These are phyloP conservation scores for Arthroderma sp. DNA, from an alignment of 2,329 filamentous ascomycete genomes.

Conservation along the genomic window DNA sequence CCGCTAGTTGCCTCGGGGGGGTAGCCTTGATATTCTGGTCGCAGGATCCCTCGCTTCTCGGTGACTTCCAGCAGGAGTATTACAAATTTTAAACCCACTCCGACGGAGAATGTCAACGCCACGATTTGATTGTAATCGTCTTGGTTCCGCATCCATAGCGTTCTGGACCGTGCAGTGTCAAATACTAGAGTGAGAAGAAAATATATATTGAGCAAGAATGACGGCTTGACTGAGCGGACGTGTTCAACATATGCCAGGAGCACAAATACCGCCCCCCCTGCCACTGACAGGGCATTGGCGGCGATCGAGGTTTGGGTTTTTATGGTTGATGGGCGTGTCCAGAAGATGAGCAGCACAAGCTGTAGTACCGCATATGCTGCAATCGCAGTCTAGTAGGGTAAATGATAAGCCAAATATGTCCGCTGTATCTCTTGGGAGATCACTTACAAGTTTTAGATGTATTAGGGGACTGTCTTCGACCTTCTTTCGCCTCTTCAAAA, in stretches of 20 bases:
- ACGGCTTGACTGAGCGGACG: slow-evolving; percentile 32
- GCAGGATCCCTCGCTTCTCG: slow-evolving; percentile 32
- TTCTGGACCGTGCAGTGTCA: slow-evolving; percentile 34
- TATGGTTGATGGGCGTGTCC: slow-evolving; percentile 20
- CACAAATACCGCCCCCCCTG: slow-evolving; percentile 20
- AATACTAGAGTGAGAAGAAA: slow-evolving; percentile 34
- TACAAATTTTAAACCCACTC: slow-evolving; percentile 31
- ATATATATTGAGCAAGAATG: slow-evolving; percentile 36
- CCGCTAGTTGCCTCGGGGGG: slow-evolving; percentile 41
- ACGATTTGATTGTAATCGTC: slow-evolving; percentile 22
- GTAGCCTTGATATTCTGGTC: slow-evolving; percentile 24
- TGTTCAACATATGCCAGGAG: slow-evolving; percentile 38
- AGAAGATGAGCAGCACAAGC: slow-evolving; percentile 25
- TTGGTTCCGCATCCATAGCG: slow-evolving; percentile 26
- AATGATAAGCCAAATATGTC: background rate
- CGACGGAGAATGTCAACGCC: slow-evolving; percentile 30
- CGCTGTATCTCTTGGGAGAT: background rate
- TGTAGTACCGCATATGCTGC: slow-evolving; percentile 23
- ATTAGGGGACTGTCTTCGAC: slow-evolving; percentile 21
- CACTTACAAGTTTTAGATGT: slow-evolving; percentile 25
- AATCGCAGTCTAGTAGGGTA: slow-evolving; percentile 17
- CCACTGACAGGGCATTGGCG: slow-evolving; percentile 19
- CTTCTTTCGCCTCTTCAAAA: slow-evolving; percentile 23
- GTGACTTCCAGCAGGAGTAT: slow-evolving; percentile 33
- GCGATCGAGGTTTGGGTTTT: slow-evolving; percentile 25